Evolutionary conservation across 2,329 filamentous ascomycete species (phyloP).

Genomic region (Dothideomycetes sp.): DNA sequence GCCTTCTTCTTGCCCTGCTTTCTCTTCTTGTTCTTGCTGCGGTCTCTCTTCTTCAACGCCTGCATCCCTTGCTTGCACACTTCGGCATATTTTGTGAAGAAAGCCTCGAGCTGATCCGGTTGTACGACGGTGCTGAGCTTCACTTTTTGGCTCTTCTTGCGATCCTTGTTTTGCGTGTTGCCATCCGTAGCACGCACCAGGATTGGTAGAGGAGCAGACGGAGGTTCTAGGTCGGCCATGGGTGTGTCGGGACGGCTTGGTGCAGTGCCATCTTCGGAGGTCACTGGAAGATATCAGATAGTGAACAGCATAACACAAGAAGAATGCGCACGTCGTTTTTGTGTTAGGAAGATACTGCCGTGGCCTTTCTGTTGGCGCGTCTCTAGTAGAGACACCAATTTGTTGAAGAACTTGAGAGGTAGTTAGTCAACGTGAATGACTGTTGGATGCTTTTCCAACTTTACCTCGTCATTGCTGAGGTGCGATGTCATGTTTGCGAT

Average conservation of each 20-base stretch:
- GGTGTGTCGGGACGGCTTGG: constrained; percentile 34
- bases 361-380: constrained; percentile 59
- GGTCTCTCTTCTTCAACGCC: constrained; percentile 83
- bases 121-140: constrained; percentile 80
- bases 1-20: constrained; percentile 61
- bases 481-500: constrained; percentile 35
- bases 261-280: not conserved
- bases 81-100: constrained; percentile 81
- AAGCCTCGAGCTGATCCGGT: constrained; percentile 64
- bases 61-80: constrained; percentile 84
- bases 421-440: constrained; percentile 1
- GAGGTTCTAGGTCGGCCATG: constrained; percentile 51
- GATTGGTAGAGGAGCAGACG: constrained; percentile 53
- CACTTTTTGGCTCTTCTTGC: constrained; percentile 51
- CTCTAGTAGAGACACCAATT: constrained; percentile 59
- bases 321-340: constrained; percentile 57
- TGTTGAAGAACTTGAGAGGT: constrained; percentile 59
- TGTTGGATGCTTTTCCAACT: constrained; percentile 5
- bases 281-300: not conserved
- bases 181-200: constrained; percentile 80
- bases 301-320: not conserved
- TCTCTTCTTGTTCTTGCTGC: constrained; percentile 74
- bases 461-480: constrained; percentile 54
- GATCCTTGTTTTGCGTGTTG: constrained; percentile 39
- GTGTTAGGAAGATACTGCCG: constrained; percentile 64